These are phyloP conservation scores for Fusarium siculi DNA, from an alignment of 2,329 filamentous ascomycete species.

Conservation along the genomic window DNA sequence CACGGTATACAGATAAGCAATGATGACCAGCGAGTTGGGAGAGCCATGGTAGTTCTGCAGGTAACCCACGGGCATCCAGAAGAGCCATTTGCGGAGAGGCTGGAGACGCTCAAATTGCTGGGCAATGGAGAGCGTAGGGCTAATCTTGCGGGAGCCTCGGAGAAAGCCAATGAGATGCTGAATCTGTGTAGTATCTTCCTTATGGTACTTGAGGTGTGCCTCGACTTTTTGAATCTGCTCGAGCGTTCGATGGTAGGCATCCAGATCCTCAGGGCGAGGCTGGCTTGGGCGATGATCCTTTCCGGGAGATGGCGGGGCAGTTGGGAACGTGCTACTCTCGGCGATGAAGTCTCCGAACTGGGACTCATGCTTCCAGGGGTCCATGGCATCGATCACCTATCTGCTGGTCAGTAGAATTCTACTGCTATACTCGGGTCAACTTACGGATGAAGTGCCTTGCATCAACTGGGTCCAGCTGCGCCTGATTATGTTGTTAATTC, in stretches of 20 bases:
- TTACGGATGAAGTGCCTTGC: slow-evolving; percentile 88
- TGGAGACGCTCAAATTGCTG: slow-evolving; percentile 93
- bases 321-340: slow-evolving; percentile 79
- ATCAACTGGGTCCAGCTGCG: slow-evolving; percentile 93
- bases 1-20: slow-evolving; percentile 91
- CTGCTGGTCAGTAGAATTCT: slow-evolving; percentile 25
- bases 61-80: slow-evolving; percentile 91
- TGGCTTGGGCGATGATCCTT: slow-evolving; percentile 70
- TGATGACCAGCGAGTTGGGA: slow-evolving; percentile 80
- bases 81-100: slow-evolving; percentile 89
- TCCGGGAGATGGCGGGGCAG: slow-evolving; percentile 70
- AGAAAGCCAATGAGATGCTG: slow-evolving; percentile 78
- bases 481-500: slow-evolving; percentile 64
- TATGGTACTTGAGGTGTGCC: slow-evolving; percentile 72
- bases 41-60: slow-evolving; percentile 81
- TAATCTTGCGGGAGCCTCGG: slow-evolving; percentile 76
- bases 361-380: slow-evolving; percentile 89
- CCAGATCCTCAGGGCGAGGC: slow-evolving; percentile 76
- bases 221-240: slow-evolving; percentile 76
- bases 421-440: slow-evolving; percentile 47
- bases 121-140: slow-evolving; percentile 75
- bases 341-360: slow-evolving; percentile 85
- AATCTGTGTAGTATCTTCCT: slow-evolving; percentile 75
- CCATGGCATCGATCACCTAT: slow-evolving; percentile 90
- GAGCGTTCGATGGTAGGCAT: slow-evolving; percentile 73